Percentiles rank a stretch among this genome's conserved stretches.
These are phyloP conservation scores for Boletellus sp. DNA, from an alignment of 768 basidiomycete species.

Conservation along the genomic window DNA sequence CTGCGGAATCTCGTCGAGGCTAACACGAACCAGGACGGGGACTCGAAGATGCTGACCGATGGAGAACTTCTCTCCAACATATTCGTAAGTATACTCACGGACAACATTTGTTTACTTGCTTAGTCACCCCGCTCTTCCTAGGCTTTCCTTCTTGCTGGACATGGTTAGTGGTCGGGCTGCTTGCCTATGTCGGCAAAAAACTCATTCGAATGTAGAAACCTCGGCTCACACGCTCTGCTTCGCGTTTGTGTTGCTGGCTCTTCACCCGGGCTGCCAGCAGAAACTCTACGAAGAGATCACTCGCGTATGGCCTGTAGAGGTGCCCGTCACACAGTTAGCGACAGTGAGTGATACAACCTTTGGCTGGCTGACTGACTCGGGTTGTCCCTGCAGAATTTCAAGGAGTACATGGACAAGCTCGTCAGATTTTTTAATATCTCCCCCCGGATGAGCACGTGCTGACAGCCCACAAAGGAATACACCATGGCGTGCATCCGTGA, in stretches of 20 bases:
- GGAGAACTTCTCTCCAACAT: conserved; percentile 46
- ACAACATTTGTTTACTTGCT: background rate
- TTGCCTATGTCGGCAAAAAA: background rate
- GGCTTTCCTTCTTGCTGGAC: conserved; percentile 49
- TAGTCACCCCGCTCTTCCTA: conserved; percentile 9
- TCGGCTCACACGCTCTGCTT: conserved; percentile 45
- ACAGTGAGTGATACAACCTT: conserved; percentile 25
- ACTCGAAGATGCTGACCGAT: conserved; percentile 36
- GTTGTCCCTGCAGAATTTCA: conserved; percentile 34
- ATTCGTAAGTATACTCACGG: conserved; percentile 36
- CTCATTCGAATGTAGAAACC: conserved; percentile 38
- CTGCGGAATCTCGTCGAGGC: conserved; percentile 46
- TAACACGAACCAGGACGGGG: conserved; percentile 38
- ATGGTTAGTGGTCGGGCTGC: conserved; percentile 32
- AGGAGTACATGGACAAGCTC: conserved; percentile 36
- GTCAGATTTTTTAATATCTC: conserved; percentile 21
- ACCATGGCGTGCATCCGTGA: conserved; percentile 43
- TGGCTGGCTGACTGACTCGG: background rate
- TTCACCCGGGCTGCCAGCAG: conserved; percentile 48
- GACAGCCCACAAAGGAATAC: conserved; percentile 35
- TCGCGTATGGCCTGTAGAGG: conserved; percentile 38
- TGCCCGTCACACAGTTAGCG: conserved; percentile 21
- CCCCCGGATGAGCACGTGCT: background rate
- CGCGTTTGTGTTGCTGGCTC: conserved; percentile 42
- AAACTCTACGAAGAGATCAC: conserved; percentile 41